Conservation (phyloP, 805 yeast species). For the Millerago galiae region DNA sequence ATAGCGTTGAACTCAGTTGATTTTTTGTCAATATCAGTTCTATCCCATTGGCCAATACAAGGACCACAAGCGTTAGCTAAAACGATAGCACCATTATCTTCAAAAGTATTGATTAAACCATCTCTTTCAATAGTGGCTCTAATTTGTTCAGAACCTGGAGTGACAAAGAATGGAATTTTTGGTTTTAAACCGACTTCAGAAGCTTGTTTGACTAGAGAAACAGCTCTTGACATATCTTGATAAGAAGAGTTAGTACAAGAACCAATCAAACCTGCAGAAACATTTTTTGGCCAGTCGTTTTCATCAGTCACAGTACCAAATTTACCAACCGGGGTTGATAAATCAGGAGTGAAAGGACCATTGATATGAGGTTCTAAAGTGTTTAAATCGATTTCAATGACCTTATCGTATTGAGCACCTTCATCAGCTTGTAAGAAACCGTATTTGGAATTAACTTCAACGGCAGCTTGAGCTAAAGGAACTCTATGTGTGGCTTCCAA, state of each 20-base stretch:
- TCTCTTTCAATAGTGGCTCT: conserved; percentile 96
- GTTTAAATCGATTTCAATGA: conserved; percentile 82
- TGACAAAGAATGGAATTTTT: conserved; percentile 85
- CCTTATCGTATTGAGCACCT: conserved; percentile 87
- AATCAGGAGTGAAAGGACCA: conserved; percentile 98
- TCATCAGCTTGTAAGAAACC: conserved; percentile 75
- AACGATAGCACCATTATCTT: conserved; percentile 84
- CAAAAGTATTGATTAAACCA: conserved; percentile 76
- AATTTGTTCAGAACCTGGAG: conserved; percentile 98
- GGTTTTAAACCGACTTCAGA: conserved; percentile 81
- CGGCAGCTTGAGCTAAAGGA: conserved; percentile 77
- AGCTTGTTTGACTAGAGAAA: conserved; percentile 84
- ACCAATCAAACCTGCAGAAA: conserved; percentile 93
- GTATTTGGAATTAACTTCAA: conserved; percentile 45
- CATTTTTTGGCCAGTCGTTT: conserved; percentile 80
- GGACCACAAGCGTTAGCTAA: conserved; percentile 99
- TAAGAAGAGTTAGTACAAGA: conserved; percentile 98
- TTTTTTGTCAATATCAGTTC: conserved; percentile 65
- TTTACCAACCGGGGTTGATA: conserved; percentile 85
- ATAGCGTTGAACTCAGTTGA: conserved; percentile 75
- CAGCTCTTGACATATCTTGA: conserved; percentile 97
- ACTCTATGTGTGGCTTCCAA: conserved; percentile 79
- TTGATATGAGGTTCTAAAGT: conserved; percentile 90
- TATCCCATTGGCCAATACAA: conserved; percentile 99
- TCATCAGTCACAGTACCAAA: conserved; percentile 64